These are phyloP conservation scores for Tricholoma sp. DNA, from an alignment of 768 basidiomycete species.

Conservation along the genomic window DNA sequence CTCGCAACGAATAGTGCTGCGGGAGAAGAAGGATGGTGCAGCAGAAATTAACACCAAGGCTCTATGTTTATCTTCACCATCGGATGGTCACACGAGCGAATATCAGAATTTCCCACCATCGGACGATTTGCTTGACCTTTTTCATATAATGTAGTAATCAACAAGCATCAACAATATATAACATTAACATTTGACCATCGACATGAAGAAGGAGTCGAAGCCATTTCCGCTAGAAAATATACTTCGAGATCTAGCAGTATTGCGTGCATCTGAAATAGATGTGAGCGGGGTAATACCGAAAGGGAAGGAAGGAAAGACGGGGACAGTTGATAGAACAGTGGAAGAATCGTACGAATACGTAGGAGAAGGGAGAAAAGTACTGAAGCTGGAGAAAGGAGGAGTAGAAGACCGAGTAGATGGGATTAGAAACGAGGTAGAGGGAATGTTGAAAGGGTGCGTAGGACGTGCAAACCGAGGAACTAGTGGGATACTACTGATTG, in stretches of 20 bases:
- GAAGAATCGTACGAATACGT: constrained; percentile 57
- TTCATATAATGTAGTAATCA: constrained; percentile 15
- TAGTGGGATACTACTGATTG: too few species aligned
- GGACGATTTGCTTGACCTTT: constrained; percentile 48
- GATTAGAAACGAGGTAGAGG: constrained; percentile 50
- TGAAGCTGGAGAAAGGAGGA: constrained; percentile 47
- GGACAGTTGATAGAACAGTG: constrained; percentile 33
- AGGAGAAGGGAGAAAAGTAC: constrained; percentile 48
- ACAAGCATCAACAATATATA: background rate
- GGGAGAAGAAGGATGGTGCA: background rate
- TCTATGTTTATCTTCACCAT: background rate
- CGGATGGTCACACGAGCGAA: background rate
- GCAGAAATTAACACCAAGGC: background rate
- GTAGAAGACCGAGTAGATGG: constrained; percentile 53
- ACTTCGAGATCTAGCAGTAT: constrained; percentile 67
- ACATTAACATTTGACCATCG: background rate
- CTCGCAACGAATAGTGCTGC: constrained; percentile 27
- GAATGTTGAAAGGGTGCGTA: constrained; percentile 30
- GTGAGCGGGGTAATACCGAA: constrained; percentile 22
- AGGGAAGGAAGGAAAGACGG: constrained; percentile 10
- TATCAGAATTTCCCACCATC: constrained; percentile 21
- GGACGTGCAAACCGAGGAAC: too few species aligned
- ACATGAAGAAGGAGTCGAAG: constrained; percentile 34
- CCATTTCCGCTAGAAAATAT: constrained; percentile 55
- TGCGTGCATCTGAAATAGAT: constrained; percentile 52